Base-by-base conservation (phyloP, 163 green algal genomes). In the Scenedesmus sp. region DNA sequence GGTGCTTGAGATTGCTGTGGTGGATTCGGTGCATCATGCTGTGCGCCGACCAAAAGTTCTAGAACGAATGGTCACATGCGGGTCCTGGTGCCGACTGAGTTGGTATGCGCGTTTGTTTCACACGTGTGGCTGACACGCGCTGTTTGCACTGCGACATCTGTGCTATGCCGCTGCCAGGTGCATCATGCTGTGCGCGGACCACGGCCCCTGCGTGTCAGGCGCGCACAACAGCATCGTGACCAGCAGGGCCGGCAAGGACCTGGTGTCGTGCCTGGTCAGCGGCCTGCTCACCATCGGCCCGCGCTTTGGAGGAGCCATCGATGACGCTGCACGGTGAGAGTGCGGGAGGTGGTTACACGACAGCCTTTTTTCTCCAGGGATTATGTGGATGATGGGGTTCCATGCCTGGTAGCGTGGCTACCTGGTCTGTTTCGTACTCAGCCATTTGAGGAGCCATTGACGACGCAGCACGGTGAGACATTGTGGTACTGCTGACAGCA, bases 151-250 rank as follows among this genome's bases (percentile, higher is more conserved):
- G 34, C 34, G 34, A 46, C 34, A 46, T 46, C 34, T 46, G 34
- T 46, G 34, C 74, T 59, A 26, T 57, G 10, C 46, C 76, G 3
- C 1, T 20, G 77, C 88, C 93, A 97, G 96, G 95, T 98, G 97
- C 89, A 86, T 99, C 54, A 98, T 99, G 96, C 92, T 99, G 92
- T 99, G 98, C 88, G 98, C 98, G 7, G 98, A 99, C 93, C 98
- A 99, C 94, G 98, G 98, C 5, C 97, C 97, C 20, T 98, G 96
- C 91, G 97, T 98, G n/a, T 97, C 95, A 56, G 97, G 98, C 20
- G 98, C 98, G 0, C 98, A 99, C 96, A 99, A 99, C 94, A 91
- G 97, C 26, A 99, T 99, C 60, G 98, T 99, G 3, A 99, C 98
- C 2, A 93, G 95, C 3, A 93, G 97, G 12, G 97, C 97, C 0